Evolutionary conservation across 306 rosid species (phyloP), one percentile per base, ranked within the genome.

Genomic region (Cyamopsis tetragonoloba): DNA sequence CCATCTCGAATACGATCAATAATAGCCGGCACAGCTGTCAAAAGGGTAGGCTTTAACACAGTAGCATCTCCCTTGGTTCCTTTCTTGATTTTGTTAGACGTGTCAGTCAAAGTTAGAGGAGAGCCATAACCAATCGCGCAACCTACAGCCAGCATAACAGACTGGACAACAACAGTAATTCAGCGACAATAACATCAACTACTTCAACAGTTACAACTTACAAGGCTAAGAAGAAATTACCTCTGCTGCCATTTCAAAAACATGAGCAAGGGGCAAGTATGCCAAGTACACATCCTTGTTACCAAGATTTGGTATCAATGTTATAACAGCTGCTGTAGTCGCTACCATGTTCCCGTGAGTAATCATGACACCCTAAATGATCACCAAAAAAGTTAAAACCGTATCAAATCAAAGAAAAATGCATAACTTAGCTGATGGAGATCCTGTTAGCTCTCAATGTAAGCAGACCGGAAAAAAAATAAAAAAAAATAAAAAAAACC

Each of bases 241-340:
- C 98, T 92, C 96, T 17, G 96, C 96, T 4, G 96, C 96, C 87
- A 92, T 66, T 83, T 92, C 96, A 62, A 92, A 90, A 66, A 92
- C 98, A 55, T 92, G 96, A 69, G 96, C 96, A 35, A 92, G 83
- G 72, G 98, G 96, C 85, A 92, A 84, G 80, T 89, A 92, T 10
- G 96, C 98, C 77, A 92, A 44, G 89, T 83, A 92, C 8, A 86
- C 86, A 78, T 92, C 98, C 73, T 85, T 73, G 14, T 65, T 61
- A 11, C 81, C 72, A 3, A 89, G 81, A 46, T 68, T 74, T 72
- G 98, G 96, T 65, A 92, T 82, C 66, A 89, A 83, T 1, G 86
- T 81, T 84, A 79, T 87, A 38, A 92, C 91, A 42, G 84, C 96
- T 54, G 96, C 86, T 27, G 89, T 58, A 48, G 91, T 92, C 54